A percentile compares a stretch with the other conserved stretches of the same genome.
Conservation (phyloP, 306 rosid genomes). For the Ceratonia siliqua region DNA sequence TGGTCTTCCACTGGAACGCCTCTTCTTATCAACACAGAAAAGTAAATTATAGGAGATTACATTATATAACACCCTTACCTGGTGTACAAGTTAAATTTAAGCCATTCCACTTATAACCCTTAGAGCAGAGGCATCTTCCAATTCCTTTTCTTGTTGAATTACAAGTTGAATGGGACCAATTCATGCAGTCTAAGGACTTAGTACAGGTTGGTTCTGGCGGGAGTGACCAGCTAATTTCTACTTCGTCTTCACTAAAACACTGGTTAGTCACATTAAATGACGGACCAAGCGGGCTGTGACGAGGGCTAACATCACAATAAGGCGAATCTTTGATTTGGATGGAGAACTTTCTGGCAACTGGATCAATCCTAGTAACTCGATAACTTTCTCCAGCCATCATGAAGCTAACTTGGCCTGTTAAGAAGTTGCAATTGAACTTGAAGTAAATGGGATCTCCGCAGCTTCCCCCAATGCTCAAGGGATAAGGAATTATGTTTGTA, state of each 20-base stretch:
- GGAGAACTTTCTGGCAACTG: neutral
- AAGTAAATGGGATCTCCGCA: constrained; percentile 52
- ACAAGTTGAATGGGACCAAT: constrained; percentile 50
- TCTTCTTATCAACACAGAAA: no score
- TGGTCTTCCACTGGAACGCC: no score
- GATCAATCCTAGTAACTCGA: neutral
- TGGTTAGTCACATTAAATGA: neutral
- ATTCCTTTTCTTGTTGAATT: neutral
- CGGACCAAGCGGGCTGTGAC: neutral
- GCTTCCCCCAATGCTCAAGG: constrained; percentile 42
- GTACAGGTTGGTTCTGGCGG: constrained; percentile 39
- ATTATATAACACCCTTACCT: constrained; percentile 1
- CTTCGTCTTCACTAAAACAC: neutral
- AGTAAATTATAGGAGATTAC: no score
- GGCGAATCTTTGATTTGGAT: neutral
- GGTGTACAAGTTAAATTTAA: constrained; percentile 11
- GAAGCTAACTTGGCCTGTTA: constrained; percentile 33
- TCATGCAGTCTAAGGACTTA: constrained; percentile 8
- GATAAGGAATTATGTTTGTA: constrained; percentile 50
- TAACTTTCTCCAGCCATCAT: neutral
- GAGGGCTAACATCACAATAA: neutral
- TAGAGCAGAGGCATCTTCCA: constrained; percentile 40
- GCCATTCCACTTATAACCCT: constrained; percentile 32
- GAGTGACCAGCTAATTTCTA: constrained; percentile 34
- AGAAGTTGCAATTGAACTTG: constrained; percentile 29